Evolutionary conservation across 2,329 filamentous ascomycete species (phyloP).

Genomic region (Penicillium sp.): DNA sequence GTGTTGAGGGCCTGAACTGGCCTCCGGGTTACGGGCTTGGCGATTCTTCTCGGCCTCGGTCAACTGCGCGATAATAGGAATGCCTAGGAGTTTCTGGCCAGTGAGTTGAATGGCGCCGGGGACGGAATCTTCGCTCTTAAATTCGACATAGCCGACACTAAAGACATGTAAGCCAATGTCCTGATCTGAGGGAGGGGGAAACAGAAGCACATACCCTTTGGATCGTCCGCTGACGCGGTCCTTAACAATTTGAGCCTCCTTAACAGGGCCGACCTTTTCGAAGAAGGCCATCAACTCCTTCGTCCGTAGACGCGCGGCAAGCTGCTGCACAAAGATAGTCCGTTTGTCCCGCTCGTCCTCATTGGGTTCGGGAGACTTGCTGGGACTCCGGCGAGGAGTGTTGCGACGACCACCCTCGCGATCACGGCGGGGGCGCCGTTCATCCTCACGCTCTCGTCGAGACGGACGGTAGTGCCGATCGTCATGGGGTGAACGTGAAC

Average conservation of each 20-base stretch:
- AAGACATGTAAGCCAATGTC: constrained; percentile 6
- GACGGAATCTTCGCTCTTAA: constrained; percentile 93
- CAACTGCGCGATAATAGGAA: constrained; percentile 96
- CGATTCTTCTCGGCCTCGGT: constrained; percentile 99
- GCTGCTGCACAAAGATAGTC: constrained; percentile 97
- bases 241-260: constrained; percentile 98
- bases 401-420: constrained; percentile 44
- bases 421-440: constrained; percentile 55
- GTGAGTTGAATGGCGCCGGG: constrained; percentile 93
- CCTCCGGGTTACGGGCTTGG: constrained; percentile 80
- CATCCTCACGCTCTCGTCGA: constrained; percentile 50
- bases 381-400: constrained; percentile 43
- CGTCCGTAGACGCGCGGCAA: constrained; percentile 88
- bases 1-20: constrained; percentile 68
- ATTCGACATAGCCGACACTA: constrained; percentile 99
- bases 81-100: constrained; percentile 96
- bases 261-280: constrained; percentile 89
- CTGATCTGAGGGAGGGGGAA: background rate
- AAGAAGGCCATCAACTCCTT: constrained; percentile 94
- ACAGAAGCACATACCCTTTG: constrained; percentile 72
- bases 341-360: constrained; percentile 96
- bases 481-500: constrained; percentile 69
- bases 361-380: constrained; percentile 67
- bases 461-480: constrained; percentile 57
- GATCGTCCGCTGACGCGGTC: constrained; percentile 94